These are phyloP conservation scores for Lavandula angustifolia DNA, from an alignment of 257 asterid species.

Conservation along the genomic window DNA sequence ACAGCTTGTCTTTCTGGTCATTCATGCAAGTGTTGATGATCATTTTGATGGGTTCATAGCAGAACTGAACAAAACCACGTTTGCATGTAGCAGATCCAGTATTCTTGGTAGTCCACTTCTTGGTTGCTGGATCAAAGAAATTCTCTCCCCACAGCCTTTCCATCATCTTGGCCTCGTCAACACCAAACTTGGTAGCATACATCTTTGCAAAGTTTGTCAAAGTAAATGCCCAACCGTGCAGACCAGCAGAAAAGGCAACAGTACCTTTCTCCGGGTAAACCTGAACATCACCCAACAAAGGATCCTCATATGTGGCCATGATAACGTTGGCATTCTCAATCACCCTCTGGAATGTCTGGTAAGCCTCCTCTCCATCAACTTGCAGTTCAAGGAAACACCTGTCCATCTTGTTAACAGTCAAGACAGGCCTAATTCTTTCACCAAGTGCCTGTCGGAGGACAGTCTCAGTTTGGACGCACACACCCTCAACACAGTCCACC, in stretches of 20 bases:
- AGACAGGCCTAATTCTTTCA: slow-evolving; percentile 50
- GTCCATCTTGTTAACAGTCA: slow-evolving; percentile 58
- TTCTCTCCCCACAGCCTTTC: slow-evolving; percentile 38
- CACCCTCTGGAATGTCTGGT: slow-evolving; percentile 50
- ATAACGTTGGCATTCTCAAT: slow-evolving; percentile 52
- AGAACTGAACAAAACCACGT: neutral
- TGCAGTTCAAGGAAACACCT: slow-evolving; percentile 55
- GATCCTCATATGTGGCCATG: slow-evolving; percentile 55
- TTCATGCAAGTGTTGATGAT: neutral
- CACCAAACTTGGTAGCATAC: slow-evolving; percentile 54
- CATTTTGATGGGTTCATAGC: neutral
- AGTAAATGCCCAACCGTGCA: slow-evolving; percentile 49
- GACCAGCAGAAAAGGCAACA: slow-evolving; percentile 47
- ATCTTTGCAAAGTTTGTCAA: slow-evolving; percentile 51
- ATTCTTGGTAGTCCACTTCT: neutral
- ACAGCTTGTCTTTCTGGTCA: neutral
- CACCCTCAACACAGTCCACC: slow-evolving; percentile 51
- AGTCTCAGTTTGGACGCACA: slow-evolving; percentile 56
- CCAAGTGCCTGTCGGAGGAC: slow-evolving; percentile 53
- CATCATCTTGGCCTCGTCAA: slow-evolving; percentile 53
- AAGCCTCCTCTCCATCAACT: slow-evolving; percentile 57
- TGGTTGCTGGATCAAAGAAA: neutral
- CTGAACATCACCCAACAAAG: slow-evolving; percentile 47
- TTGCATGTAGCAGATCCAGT: neutral
- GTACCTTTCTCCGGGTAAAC: slow-evolving; percentile 54